Conservation (phyloP, 2,329 filamentous ascomycete species). For the Fusarium austroafricanum region DNA sequence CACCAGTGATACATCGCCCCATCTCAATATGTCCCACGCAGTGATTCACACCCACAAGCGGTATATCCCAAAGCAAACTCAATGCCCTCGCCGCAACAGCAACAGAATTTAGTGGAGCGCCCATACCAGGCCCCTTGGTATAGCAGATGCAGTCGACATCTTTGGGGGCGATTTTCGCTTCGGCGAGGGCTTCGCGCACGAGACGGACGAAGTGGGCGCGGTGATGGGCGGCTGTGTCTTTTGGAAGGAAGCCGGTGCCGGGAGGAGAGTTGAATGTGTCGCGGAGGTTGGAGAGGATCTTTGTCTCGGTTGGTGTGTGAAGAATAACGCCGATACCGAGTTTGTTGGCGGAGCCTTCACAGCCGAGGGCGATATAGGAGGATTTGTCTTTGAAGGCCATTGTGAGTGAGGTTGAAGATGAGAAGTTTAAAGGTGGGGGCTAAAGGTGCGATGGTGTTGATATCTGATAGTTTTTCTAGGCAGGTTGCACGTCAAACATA, state of each 20-base stretch:
- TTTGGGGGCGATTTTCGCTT: conserved; percentile 69
- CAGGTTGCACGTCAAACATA: not conserved
- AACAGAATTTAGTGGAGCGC: conserved; percentile 87
- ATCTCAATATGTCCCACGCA: conserved; percentile 99
- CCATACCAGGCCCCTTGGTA: conserved; percentile 96
- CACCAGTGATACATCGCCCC: conserved; percentile 92
- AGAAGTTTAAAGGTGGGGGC: conserved; percentile 25
- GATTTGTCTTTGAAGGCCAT: conserved; percentile 49
- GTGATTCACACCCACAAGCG: conserved; percentile 96
- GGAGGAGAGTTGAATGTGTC: conserved; percentile 94
- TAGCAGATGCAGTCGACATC: conserved; percentile 95
- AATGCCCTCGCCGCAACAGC: conserved; percentile 87
- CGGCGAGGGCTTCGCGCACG: conserved; percentile 81
- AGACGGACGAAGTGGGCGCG: conserved; percentile 84
- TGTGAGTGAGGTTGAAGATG: conserved; percentile 15
- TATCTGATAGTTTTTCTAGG: not conserved
- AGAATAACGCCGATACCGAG: conserved; percentile 92
- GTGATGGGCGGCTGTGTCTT: conserved; percentile 95
- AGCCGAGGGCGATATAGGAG: conserved; percentile 67
- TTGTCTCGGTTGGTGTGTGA: conserved; percentile 69
- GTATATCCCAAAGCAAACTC: conserved; percentile 84
- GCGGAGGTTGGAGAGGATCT: conserved; percentile 90
- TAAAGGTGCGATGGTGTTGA: conserved; percentile 20
- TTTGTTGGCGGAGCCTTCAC: conserved; percentile 97
- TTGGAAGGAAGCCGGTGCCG: conserved; percentile 93